Evolutionary conservation across 1,284 basidiomycete species (phyloP), one percentile per base, ranked within the genome.

Genomic region (Marasmius sp.): DNA sequence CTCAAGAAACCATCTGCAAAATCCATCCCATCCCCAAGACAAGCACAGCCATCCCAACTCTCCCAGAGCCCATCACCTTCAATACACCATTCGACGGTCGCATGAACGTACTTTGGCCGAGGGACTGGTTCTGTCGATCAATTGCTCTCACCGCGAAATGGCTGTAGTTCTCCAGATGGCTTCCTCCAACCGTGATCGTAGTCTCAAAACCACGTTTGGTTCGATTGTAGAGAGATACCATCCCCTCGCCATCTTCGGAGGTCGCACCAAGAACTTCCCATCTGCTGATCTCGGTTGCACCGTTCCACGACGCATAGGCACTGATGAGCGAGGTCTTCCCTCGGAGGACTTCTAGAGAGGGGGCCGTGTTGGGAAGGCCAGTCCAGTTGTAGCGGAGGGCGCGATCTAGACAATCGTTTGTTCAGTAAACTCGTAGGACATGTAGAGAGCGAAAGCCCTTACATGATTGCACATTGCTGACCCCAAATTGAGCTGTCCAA

Each of bases 381-480:
- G 58, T 60, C 61, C 61, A 63, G 53, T 63, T 63, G 47, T 56
- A 63, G 5, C 61, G 47, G 11, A 63, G 53, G 16, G 52, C 41
- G n/a, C 61, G 57, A 45, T 62, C 57, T 62, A 3, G n/a, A n/a
- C n/a, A 43, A 43, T 12, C 16, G 36, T n/a, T 12, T 12, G 27
- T 5, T 16, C 36, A 20, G n/a, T 7, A 59, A 20, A 34, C 47
- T 12, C 10, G 49, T 10, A 58, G 22, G 18, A 9, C 10, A 14
- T 34, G 0, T 27, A 3, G 20, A 1, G 1, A 18, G 57, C 58
- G 9, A 51, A 62, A 57, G 59, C 22, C 50, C 57, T 55, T 47
- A 41, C 11, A 22, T 39, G 18, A 52, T 54, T 27, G 27, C 16
- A 12, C 41, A 12, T 36, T 56, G n/a, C 27, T 52, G 4, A 58